Conservation (phyloP, 2,329 filamentous ascomycete species). For the Aphanoascus verrucosus region DNA sequence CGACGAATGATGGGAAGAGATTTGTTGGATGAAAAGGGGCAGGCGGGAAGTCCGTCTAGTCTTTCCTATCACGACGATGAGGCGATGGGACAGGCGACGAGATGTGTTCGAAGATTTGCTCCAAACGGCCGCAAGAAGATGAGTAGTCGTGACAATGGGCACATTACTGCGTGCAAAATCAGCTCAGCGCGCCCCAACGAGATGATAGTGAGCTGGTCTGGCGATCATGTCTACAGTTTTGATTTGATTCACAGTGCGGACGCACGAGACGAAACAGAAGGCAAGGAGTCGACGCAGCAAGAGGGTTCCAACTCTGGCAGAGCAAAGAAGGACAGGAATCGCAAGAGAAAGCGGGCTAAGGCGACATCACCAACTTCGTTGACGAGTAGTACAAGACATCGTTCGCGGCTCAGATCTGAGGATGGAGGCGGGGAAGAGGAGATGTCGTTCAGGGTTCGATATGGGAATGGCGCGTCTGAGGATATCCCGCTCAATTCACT, state of each 20-base stretch:
- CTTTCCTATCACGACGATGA: conserved; percentile 43
- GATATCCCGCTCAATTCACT: conserved; percentile 42
- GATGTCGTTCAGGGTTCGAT: conserved; percentile 46
- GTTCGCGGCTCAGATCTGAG: conserved; percentile 40
- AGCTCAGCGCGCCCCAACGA: conserved; percentile 58
- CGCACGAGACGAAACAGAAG: conserved; percentile 35
- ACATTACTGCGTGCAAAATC: conserved; percentile 62
- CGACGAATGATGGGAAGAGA: conserved; percentile 57
- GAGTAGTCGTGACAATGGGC: conserved; percentile 43
- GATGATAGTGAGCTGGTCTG: conserved; percentile 58
- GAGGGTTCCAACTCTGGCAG: conserved; percentile 23
- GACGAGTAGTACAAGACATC: conserved; percentile 37
- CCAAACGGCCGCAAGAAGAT: conserved; percentile 47
- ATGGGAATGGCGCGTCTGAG: conserved; percentile 50
- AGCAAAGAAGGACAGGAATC: conserved; percentile 30
- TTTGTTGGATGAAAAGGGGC: conserved; percentile 43
- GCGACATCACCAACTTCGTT: conserved; percentile 35
- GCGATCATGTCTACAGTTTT: conserved; percentile 56
- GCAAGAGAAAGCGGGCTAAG: conserved; percentile 50
- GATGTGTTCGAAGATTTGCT: conserved; percentile 56
- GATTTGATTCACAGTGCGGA: conserved; percentile 51
- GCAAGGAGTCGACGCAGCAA: conserved; percentile 20
- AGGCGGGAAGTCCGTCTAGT: conserved; percentile 31
- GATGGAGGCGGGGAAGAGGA: conserved; percentile 30
- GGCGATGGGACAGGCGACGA: conserved; percentile 48